Conservation (phyloP, 106 monocot species). For the Phalaenopsis aphrodite region DNA sequence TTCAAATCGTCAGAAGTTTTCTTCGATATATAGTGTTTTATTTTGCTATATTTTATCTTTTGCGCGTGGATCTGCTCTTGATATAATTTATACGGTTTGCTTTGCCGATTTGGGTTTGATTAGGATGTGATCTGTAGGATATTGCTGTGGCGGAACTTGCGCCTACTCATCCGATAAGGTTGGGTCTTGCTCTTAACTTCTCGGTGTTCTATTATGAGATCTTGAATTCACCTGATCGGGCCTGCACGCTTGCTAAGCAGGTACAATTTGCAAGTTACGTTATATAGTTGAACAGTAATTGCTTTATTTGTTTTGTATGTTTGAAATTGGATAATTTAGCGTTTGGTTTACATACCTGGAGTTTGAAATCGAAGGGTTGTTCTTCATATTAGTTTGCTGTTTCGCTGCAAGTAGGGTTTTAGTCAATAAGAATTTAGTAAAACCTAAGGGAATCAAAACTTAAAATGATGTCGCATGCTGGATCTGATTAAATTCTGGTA, state of each 20-base stretch:
- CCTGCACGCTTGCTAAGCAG: conserved; percentile 24
- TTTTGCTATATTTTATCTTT: not conserved
- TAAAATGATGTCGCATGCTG: too few relatives aligned
- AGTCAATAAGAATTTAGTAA: too few relatives aligned
- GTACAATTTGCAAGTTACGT: conserved; percentile 1
- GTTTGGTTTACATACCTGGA: not conserved
- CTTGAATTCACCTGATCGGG: conserved; percentile 21
- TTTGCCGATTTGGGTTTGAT: not conserved
- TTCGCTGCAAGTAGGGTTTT: too few relatives aligned
- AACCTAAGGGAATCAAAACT: too few relatives aligned
- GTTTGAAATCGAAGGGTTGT: not conserved
- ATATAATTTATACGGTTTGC: not conserved
- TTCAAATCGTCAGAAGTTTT: not conserved
- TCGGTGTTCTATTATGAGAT: conserved; percentile 30
- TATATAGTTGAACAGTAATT: not conserved
- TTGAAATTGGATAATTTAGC: not conserved
- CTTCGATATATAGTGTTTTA: not conserved
- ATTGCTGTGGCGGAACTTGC: conserved; percentile 21
- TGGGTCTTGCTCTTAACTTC: conserved; percentile 25
- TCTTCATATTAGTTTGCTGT: not conserved
- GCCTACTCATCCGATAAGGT: conserved; percentile 20
- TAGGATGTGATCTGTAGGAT: conserved; percentile 7
- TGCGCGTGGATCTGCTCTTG: not conserved
- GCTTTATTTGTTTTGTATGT: not conserved
- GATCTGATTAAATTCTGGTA: too few relatives aligned